These are phyloP conservation scores for Cystofilobasidium macerans DNA, from an alignment of 768 basidiomycete species.

Conservation along the genomic window DNA sequence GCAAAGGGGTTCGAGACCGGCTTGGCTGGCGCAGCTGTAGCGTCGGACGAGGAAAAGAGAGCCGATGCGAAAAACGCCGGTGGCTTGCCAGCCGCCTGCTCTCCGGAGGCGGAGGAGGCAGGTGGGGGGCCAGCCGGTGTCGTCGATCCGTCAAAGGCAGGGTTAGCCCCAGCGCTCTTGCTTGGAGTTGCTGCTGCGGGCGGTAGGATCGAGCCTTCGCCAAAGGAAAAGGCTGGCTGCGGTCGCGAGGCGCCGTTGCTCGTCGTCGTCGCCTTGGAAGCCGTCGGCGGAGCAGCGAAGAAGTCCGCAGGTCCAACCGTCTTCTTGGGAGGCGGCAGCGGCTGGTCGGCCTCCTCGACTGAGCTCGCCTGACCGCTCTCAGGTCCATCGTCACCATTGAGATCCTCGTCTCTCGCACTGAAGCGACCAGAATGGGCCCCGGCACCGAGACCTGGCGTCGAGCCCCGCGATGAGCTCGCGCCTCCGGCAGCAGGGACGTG, in stretches of 20 bases:
- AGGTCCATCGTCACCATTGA: background rate
- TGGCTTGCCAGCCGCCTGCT: background rate
- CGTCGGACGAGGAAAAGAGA: background rate
- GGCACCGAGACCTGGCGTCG: background rate
- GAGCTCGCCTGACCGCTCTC: background rate
- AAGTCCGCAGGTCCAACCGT: background rate
- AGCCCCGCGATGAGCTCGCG: background rate
- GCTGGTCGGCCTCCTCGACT: no score
- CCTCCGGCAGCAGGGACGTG: background rate
- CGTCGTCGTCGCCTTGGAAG: background rate
- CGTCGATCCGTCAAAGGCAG: background rate
- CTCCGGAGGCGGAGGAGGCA: background rate
- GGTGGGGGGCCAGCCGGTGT: background rate
- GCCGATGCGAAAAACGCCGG: background rate
- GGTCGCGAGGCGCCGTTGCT: background rate
- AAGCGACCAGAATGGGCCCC: background rate
- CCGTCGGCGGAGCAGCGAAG: background rate
- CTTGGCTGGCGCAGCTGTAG: background rate
- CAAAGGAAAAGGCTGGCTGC: conserved; percentile 1
- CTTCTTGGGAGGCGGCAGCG: no score
- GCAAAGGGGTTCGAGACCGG: conserved; percentile 5
- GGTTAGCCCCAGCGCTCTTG: background rate
- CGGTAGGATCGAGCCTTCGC: background rate
- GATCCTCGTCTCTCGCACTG: background rate
- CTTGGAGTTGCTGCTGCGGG: background rate